A percentile compares a stretch with the other conserved stretches of the same genome.
These are phyloP conservation scores for Solanum pinnatisectum DNA, from an alignment of 257 asterid genomes.

Conservation along the genomic window DNA sequence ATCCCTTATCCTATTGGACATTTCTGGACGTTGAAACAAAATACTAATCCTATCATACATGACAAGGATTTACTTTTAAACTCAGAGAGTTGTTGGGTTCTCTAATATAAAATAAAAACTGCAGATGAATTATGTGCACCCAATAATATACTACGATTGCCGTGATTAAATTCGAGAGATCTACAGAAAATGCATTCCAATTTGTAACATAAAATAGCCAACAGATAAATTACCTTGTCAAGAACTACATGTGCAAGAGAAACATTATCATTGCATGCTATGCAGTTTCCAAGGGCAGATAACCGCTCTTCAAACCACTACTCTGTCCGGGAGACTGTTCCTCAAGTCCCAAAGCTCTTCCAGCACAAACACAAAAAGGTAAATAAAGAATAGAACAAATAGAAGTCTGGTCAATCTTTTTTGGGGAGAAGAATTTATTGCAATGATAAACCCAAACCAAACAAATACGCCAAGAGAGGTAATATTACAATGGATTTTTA, in stretches of 20 bases:
- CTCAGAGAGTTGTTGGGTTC: not conserved
- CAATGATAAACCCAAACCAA: too few relatives aligned
- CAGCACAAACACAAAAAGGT: not conserved
- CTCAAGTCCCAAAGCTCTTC: constrained; percentile 78
- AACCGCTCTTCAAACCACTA: constrained; percentile 77
- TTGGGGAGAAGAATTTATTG: too few relatives aligned
- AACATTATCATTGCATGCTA: constrained; percentile 78
- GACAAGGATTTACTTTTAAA: not conserved
- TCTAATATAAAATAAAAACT: not conserved
- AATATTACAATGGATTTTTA: not conserved
- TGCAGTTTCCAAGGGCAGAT: constrained; percentile 91
- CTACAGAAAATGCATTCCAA: not conserved
- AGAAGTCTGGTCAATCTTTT: too few relatives aligned
- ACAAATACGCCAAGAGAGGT: too few relatives aligned
- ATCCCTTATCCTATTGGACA: not conserved
- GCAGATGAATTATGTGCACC: not conserved
- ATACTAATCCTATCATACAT: not conserved
- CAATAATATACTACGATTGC: not conserved
- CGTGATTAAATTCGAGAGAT: not conserved
- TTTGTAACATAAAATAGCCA: not conserved
- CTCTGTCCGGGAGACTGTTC: constrained; percentile 77
- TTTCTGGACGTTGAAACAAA: not conserved
- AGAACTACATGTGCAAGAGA: constrained; percentile 88
- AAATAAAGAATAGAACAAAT: too few relatives aligned
- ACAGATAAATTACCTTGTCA: constrained; percentile 44